Percentiles rank a stretch among this genome's conserved stretches.
phyloP scores from a whole-genome alignment of 345 rosid genomes.

The Brassica rapa region DNA sequence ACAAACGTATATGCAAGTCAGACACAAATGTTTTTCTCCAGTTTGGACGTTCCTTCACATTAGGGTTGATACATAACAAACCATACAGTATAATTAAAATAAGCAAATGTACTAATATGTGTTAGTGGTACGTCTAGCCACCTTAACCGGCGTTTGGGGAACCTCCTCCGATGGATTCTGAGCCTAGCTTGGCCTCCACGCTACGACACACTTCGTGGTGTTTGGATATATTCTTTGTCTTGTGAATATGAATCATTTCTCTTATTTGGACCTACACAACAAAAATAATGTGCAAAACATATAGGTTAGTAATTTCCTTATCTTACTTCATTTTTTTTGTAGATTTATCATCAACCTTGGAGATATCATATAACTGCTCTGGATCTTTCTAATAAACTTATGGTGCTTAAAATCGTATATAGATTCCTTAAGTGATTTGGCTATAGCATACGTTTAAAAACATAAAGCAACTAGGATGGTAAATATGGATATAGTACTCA shows the following conservation, averaged over 20 bases:
- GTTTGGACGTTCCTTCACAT: not conserved
- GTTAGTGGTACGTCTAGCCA: not conserved
- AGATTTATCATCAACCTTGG: not conserved
- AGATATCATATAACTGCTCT: not conserved
- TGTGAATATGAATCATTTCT: conserved; percentile 15
- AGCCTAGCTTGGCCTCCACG: conserved; percentile 10
- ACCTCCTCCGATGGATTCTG: conserved; percentile 8
- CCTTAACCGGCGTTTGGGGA: not conserved
- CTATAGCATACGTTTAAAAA: not conserved
- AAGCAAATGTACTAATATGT: not conserved
- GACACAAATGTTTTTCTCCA: not conserved
- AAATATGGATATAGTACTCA: not conserved
- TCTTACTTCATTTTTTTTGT: not conserved
- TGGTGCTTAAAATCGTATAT: not conserved
- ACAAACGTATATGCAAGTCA: conserved; percentile 21
- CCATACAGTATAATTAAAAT: not conserved
- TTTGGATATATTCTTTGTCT: conserved; percentile 24
- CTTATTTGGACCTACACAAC: not conserved
- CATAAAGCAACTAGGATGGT: not conserved
- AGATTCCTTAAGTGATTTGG: not conserved
- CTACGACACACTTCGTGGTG: conserved; percentile 18
- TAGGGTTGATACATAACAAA: not conserved
- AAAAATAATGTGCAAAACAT: not conserved
- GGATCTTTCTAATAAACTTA: not conserved
- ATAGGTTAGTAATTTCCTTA: not conserved